Conservation (phyloP, 2,329 filamentous ascomycete genomes). For the Botrytis galanthina region DNA sequence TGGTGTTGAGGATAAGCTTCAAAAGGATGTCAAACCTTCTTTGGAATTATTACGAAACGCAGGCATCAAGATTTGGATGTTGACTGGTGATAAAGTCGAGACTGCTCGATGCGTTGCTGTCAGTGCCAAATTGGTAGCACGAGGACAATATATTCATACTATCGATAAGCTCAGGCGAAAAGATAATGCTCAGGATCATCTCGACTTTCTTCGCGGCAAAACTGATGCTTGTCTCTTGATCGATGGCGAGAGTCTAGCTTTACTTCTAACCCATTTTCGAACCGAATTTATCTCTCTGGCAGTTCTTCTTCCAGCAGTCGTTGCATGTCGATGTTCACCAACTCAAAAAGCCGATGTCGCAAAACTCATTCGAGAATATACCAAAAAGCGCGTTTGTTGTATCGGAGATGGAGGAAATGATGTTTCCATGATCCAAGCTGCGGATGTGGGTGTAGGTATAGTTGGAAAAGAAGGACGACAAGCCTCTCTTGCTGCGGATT, state of each 20-base stretch:
- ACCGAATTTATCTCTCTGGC: slow-evolving; percentile 85
- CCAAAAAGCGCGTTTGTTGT: slow-evolving; percentile 93
- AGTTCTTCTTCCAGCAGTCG: slow-evolving; percentile 83
- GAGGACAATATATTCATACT: slow-evolving; percentile 95
- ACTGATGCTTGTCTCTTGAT: slow-evolving; percentile 86
- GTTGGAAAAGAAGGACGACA: slow-evolving; percentile 97
- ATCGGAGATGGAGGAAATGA: slow-evolving; percentile 98
- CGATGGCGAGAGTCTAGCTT: slow-evolving; percentile 83
- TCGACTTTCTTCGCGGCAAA: slow-evolving; percentile 86
- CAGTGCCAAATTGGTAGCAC: slow-evolving; percentile 86
- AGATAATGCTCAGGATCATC: slow-evolving; percentile 79
- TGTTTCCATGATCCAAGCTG: slow-evolving; percentile 98
- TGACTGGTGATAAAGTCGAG: slow-evolving; percentile 98
- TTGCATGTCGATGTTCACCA: slow-evolving; percentile 94
- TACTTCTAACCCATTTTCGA: slow-evolving; percentile 81
- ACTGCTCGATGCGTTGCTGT: slow-evolving; percentile 95
- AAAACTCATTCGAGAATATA: slow-evolving; percentile 82
- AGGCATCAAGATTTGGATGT: slow-evolving; percentile 99
- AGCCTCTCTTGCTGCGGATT: slow-evolving; percentile 91
- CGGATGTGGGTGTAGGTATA: slow-evolving; percentile 95
- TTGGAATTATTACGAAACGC: slow-evolving; percentile 93
- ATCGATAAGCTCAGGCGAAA: slow-evolving; percentile 82
- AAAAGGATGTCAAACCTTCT: slow-evolving; percentile 92
- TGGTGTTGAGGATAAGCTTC: slow-evolving; percentile 94
- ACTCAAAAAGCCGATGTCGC: slow-evolving; percentile 97